Evolutionary conservation across 768 basidiomycete species (phyloP).

Genomic region (Boletus barrowsii): DNA sequence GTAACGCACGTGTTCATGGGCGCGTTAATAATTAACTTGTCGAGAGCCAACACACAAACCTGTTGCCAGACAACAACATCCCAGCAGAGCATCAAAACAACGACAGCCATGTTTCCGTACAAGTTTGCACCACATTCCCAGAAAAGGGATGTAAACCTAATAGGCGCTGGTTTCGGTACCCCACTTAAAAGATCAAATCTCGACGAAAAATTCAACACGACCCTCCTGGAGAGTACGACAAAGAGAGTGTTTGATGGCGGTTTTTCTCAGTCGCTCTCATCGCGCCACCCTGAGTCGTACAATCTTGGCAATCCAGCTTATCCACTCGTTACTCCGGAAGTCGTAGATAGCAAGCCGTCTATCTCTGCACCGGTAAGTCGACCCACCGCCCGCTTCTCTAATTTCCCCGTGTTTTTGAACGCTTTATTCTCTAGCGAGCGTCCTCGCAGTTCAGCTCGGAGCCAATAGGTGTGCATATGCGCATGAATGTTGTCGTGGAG

Average conservation of each 20-base stretch:
- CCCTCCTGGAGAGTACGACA: constrained; percentile 1
- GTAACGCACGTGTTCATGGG: constrained; percentile 9
- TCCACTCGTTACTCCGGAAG: constrained; percentile 1
- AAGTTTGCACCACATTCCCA: constrained; percentile 15
- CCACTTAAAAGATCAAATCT: constrained; percentile 10
- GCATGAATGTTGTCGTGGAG: background rate
- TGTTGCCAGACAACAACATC: background rate
- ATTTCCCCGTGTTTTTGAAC: background rate
- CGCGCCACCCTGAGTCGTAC: constrained; percentile 13
- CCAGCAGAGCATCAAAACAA: background rate
- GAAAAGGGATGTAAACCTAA: constrained; percentile 7
- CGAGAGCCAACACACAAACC: background rate
- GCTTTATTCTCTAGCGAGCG: constrained; percentile 3
- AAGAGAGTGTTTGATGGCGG: constrained; percentile 5
- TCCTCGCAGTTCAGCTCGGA: constrained; percentile 9
- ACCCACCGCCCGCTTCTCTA: background rate
- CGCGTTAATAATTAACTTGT: background rate
- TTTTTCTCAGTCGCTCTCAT: constrained; percentile 10
- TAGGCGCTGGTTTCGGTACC: background rate
- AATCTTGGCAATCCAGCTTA: constrained; percentile 5
- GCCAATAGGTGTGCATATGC: constrained; percentile 26
- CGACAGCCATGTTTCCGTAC: constrained; percentile 14
- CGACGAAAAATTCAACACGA: constrained; percentile 6
- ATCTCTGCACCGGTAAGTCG: constrained; percentile 5
- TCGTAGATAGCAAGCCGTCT: constrained; percentile 2